These are phyloP conservation scores for Agastache rugosa DNA, from an alignment of 257 asterid genomes.

Conservation along the genomic window DNA sequence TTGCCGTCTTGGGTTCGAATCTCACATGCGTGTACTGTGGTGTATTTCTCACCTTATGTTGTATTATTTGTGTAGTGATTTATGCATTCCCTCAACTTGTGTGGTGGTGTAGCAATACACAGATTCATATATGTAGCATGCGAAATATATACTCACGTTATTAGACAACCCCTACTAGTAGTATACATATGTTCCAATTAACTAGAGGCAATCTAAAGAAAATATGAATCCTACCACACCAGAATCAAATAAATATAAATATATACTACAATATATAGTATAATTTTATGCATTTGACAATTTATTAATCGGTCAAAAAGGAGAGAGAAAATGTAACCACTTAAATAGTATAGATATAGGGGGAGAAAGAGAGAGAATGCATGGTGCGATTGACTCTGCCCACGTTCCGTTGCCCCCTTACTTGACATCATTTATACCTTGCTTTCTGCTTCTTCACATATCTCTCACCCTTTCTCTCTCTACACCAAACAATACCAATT, in stretches of 20 bases:
- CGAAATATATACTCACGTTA: background rate
- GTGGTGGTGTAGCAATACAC: too few relatives aligned
- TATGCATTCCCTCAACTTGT: too few relatives aligned
- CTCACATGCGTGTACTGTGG: too few relatives aligned
- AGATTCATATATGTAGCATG: background rate
- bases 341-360: background rate
- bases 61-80: too few relatives aligned
- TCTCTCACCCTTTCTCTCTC: constrained; percentile 26
- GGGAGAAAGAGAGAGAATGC: constrained; percentile 36
- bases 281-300: background rate
- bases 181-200: background rate
- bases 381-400: constrained; percentile 49
- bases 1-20: too few relatives aligned
- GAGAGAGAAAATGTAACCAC: background rate
- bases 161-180: background rate
- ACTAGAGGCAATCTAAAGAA: background rate
- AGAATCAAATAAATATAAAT: background rate
- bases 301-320: constrained; percentile 6
- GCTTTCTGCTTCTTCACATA: constrained; percentile 42
- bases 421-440: constrained; percentile 50
- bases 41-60: too few relatives aligned
- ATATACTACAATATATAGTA: too few relatives aligned
- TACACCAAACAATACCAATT: background rate
- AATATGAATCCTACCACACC: background rate
- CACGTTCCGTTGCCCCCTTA: constrained; percentile 63